These are phyloP conservation scores for Candida berthetii DNA, from an alignment of 805 yeast genomes.

Conservation along the genomic window DNA sequence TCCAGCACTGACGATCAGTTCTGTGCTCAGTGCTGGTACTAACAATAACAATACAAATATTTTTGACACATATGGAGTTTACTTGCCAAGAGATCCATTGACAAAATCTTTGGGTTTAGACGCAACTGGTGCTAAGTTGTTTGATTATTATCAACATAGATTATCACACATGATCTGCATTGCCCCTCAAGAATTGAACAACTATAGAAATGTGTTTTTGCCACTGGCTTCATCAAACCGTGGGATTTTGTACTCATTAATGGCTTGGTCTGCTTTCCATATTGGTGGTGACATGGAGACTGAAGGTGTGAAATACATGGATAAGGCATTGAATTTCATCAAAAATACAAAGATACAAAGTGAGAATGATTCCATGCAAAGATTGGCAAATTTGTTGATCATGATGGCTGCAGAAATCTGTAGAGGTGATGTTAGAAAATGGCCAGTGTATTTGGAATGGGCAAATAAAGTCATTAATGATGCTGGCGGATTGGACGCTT, in stretches of 20 bases:
- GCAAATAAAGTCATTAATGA: slow-evolving; percentile 57
- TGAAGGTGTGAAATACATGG: slow-evolving; percentile 43
- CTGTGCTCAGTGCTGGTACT: not conserved
- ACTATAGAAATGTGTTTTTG: slow-evolving; percentile 44
- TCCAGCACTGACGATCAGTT: not conserved
- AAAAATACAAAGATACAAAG: slow-evolving; percentile 22
- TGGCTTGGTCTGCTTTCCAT: slow-evolving; percentile 50
- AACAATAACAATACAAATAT: slow-evolving; percentile 1
- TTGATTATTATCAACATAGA: slow-evolving; percentile 43
- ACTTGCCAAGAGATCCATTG: slow-evolving; percentile 12
- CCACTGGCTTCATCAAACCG: slow-evolving; percentile 44
- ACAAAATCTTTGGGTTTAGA: slow-evolving; percentile 27
- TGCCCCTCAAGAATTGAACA: slow-evolving; percentile 42
- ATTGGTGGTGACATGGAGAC: slow-evolving; percentile 29
- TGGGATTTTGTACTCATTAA: slow-evolving; percentile 42
- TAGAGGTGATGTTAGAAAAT: slow-evolving; percentile 71
- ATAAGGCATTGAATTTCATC: slow-evolving; percentile 39
- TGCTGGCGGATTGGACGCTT: slow-evolving; percentile 54
- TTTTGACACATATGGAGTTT: not conserved
- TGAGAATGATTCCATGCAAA: slow-evolving; percentile 22
- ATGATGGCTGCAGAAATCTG: slow-evolving; percentile 79
- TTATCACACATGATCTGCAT: slow-evolving; percentile 42
- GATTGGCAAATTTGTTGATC: slow-evolving; percentile 61
- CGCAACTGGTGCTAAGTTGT: slow-evolving; percentile 34
- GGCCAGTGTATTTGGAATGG: slow-evolving; percentile 62